Conservation (phyloP, 495 filamentous ascomycete species). For the Penicillium maclennaniae region DNA sequence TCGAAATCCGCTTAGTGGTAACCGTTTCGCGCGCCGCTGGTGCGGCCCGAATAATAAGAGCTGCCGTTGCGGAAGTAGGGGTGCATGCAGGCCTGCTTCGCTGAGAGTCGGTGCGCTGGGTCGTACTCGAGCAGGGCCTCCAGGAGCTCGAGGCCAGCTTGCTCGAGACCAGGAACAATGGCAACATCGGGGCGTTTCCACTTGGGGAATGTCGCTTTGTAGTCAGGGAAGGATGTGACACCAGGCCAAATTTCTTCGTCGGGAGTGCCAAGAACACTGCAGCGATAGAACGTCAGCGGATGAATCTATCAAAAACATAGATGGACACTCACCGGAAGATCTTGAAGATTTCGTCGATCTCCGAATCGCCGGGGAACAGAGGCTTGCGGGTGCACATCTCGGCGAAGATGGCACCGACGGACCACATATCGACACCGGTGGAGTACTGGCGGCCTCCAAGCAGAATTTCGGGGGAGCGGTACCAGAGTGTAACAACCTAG, state of each 20-base stretch:
- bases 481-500: constrained; percentile 95
- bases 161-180: constrained; percentile 63
- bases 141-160: constrained; percentile 79
- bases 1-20: constrained; percentile 28
- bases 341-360: constrained; percentile 99
- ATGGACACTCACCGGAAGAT: constrained; percentile 75
- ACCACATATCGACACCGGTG: constrained; percentile 99
- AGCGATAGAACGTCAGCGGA: constrained; percentile 1
- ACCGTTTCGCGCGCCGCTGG: constrained; percentile 32
- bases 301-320: neutral
- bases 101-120: constrained; percentile 86
- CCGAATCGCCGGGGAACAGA: constrained; percentile 94
- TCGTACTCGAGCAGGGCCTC: constrained; percentile 91
- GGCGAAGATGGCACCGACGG: constrained; percentile 95
- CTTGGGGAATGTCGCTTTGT: constrained; percentile 94
- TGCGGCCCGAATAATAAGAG: constrained; percentile 48
- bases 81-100: constrained; percentile 90
- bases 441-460: constrained; percentile 97
- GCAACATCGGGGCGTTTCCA: constrained; percentile 71
- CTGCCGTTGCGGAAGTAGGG: constrained; percentile 83
- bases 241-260: constrained; percentile 88
- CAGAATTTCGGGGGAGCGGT: constrained; percentile 95
- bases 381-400: constrained; percentile 99
- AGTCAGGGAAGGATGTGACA: constrained; percentile 96
- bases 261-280: constrained; percentile 85